These are phyloP conservation scores for Lojkania enalia DNA, from an alignment of 2,329 filamentous ascomycete genomes.

Conservation along the genomic window DNA sequence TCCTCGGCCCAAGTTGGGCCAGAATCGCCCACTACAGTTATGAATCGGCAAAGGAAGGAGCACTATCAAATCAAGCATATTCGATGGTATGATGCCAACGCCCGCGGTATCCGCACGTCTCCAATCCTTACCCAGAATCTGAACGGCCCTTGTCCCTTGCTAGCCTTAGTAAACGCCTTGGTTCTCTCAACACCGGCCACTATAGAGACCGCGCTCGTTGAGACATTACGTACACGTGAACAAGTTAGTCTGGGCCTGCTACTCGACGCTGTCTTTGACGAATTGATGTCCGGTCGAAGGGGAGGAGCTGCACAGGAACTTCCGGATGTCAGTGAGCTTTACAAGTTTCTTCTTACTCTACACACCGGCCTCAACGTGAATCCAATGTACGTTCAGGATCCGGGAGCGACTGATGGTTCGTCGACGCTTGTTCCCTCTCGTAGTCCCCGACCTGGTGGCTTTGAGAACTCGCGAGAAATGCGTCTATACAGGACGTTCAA, in stretches of 20 bases:
- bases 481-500: constrained; percentile 87
- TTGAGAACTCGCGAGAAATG: constrained; percentile 87
- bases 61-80: constrained; percentile 94
- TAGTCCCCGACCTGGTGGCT: constrained; percentile 65
- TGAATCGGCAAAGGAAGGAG: constrained; percentile 61
- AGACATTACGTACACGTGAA: constrained; percentile 77
- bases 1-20: constrained; percentile 22
- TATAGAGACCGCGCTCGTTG: constrained; percentile 70
- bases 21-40: constrained; percentile 47
- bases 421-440: constrained; percentile 46
- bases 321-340: constrained; percentile 86
- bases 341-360: constrained; percentile 81
- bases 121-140: constrained; percentile 90
- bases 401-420: constrained; percentile 40
- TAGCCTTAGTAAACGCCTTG: constrained; percentile 91
- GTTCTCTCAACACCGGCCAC: constrained; percentile 76
- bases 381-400: constrained; percentile 73
- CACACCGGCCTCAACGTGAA: constrained; percentile 99
- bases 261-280: constrained; percentile 88
- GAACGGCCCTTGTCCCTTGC: constrained; percentile 90
- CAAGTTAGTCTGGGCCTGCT: constrained; percentile 85
- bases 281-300: constrained; percentile 78
- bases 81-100: constrained; percentile 72
- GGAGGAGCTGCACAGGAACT: constrained; percentile 66
- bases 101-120: constrained; percentile 68